Evolutionary conservation across 148 eudicot species (phyloP).

Genomic region (Rhododendron williamsianum): DNA sequence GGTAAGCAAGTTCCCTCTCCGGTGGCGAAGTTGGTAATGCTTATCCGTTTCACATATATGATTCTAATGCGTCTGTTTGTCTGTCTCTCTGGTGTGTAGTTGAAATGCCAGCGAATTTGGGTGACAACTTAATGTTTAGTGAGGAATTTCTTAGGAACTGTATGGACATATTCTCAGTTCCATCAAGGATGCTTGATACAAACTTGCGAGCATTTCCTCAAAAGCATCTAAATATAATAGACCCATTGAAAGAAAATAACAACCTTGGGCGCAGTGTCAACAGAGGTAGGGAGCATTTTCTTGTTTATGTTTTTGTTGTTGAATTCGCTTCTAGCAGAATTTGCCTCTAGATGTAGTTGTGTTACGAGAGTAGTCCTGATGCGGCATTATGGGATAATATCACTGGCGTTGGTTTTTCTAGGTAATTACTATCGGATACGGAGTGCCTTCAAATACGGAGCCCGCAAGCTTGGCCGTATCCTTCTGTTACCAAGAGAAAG

Average conservation of each 20-base stretch:
- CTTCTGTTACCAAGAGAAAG: constrained; percentile 39
- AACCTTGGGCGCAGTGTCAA: constrained; percentile 67
- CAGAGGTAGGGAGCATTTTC: constrained; percentile 31
- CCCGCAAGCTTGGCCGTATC: constrained; percentile 42
- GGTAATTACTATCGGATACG: constrained; percentile 49
- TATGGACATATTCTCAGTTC: constrained; percentile 38
- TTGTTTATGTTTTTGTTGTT: neutral
- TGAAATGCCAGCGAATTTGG: constrained; percentile 24
- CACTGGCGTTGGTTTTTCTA: constrained; percentile 11
- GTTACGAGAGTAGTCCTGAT: neutral
- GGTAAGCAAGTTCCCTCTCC: constrained; percentile 29
- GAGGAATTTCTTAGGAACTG: constrained; percentile 41
- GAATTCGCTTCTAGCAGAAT: neutral
- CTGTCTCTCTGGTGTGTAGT: constrained; percentile 25
- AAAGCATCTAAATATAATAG: constrained; percentile 50
- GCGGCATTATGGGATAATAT: neutral
- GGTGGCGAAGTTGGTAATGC: neutral
- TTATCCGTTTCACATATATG: neutral
- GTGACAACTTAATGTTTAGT: constrained; percentile 26
- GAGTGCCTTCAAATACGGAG: constrained; percentile 58
- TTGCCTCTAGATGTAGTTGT: neutral
- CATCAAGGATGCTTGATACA: constrained; percentile 28
- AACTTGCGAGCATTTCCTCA: constrained; percentile 26
- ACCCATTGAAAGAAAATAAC: constrained; percentile 54
- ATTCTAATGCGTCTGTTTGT: neutral